phyloP scores from a whole-genome alignment of 2,329 filamentous ascomycete genomes.

The Colletotrichum echinochloae region DNA sequence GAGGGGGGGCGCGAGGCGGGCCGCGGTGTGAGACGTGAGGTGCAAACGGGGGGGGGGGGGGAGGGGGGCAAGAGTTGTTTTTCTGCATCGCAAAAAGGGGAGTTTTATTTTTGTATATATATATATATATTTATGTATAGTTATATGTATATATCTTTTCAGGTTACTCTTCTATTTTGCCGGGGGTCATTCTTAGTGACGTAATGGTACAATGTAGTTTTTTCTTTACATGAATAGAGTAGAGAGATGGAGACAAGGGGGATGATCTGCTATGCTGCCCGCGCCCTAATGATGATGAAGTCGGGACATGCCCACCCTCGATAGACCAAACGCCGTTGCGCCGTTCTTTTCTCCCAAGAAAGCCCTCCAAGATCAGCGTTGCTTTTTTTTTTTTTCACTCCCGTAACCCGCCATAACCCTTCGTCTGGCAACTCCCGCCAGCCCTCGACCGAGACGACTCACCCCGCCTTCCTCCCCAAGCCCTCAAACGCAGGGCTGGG shows the following conservation, averaged over 20 bases:
- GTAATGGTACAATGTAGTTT: slow-evolving; percentile 32
- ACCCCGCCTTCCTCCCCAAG: slow-evolving; percentile 14
- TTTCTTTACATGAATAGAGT: slow-evolving; percentile 27
- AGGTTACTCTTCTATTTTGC: too few species aligned
- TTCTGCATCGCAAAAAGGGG: slow-evolving; percentile 12
- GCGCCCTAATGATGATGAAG: slow-evolving; percentile 29
- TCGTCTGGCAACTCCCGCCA: too few species aligned
- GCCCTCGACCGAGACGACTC: neutral
- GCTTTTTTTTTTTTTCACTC: too few species aligned
- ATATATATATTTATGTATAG: neutral
- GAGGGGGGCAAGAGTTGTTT: neutral
- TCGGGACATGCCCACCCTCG: slow-evolving; percentile 32
- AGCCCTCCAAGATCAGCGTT: neutral
- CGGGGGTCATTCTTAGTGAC: too few species aligned
- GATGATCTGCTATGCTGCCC: slow-evolving; percentile 26
- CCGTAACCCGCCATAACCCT: too few species aligned
- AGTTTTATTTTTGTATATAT: too few species aligned
- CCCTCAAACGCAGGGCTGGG: slow-evolving; percentile 43
- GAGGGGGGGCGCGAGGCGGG: neutral
- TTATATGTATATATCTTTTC: too few species aligned
- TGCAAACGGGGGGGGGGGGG: neutral
- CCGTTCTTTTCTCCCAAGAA: neutral
- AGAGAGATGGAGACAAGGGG: neutral
- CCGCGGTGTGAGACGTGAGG: neutral
- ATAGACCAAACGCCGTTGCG: slow-evolving; percentile 28